Conservation (phyloP, 768 basidiomycete species). For the Trichaptum fuscoviolaceum region DNA sequence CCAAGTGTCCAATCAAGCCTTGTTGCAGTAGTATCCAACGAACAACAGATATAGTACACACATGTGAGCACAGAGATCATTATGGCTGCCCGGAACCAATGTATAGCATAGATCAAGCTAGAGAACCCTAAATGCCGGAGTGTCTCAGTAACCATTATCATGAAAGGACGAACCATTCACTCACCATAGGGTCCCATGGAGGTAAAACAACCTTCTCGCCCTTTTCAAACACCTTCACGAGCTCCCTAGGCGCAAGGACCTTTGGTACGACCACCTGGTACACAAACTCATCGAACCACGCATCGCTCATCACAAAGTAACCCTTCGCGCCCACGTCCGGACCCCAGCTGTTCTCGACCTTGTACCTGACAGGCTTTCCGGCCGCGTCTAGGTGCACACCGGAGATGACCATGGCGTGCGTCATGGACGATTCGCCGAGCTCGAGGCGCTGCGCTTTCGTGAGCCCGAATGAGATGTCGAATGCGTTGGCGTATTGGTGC, state of each 20-base stretch:
- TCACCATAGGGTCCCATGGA: constrained; percentile 89
- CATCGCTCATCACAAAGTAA: constrained; percentile 87
- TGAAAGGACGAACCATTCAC: constrained; percentile 13
- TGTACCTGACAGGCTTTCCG: constrained; percentile 83
- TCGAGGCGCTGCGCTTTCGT: constrained; percentile 83
- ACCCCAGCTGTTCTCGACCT: constrained; percentile 97
- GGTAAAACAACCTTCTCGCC: constrained; percentile 65
- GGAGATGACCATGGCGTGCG: constrained; percentile 93
- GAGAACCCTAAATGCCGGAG: not conserved
- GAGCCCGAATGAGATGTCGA: constrained; percentile 73
- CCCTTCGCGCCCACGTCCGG: constrained; percentile 73
- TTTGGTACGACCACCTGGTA: constrained; percentile 92
- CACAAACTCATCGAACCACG: constrained; percentile 92
- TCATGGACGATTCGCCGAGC: constrained; percentile 85
- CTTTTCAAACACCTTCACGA: constrained; percentile 73
- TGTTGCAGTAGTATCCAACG: too few species aligned
- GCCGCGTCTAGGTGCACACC: constrained; percentile 79
- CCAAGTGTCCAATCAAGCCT: too few species aligned
- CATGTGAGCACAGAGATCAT: too few species aligned
- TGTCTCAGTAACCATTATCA: not conserved
- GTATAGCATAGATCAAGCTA: not conserved
- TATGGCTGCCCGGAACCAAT: too few species aligned
- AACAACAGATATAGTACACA: too few species aligned
- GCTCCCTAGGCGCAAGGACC: constrained; percentile 70
- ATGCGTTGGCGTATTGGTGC: constrained; percentile 83